These are phyloP conservation scores for Rutstroemia sp. DNA, from an alignment of 2,329 filamentous ascomycete genomes.

Conservation along the genomic window DNA sequence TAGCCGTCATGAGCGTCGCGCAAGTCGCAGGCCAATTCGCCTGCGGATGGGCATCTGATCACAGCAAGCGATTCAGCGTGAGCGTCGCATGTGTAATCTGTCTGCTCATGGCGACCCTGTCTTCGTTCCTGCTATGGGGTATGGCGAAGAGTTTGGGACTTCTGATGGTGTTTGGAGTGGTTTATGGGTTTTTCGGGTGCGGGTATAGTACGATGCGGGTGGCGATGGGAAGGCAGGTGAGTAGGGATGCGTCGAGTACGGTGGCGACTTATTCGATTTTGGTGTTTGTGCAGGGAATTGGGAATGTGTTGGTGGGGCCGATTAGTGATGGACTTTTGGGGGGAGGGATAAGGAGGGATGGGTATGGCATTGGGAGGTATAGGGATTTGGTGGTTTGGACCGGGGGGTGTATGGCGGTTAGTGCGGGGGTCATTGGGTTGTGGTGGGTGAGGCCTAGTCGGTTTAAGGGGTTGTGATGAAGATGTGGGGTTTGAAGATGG, in stretches of 20 bases:
- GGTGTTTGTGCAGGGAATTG: conserved; percentile 27
- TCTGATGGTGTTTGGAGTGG: conserved; percentile 41
- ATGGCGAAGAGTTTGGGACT: conserved; percentile 37
- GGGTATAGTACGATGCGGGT: conserved; percentile 44
- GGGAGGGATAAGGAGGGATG: conserved; percentile 2
- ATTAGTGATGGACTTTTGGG: conserved; percentile 25
- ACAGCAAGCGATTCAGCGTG: conserved; percentile 32
- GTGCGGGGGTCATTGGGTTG: conserved; percentile 14
- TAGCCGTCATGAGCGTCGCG: conserved; percentile 42
- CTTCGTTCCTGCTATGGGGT: conserved; percentile 46
- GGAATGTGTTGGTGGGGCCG: conserved; percentile 28
- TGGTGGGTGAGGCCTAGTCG: conserved; percentile 12
- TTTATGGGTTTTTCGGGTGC: conserved; percentile 49
- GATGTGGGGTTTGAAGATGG: background rate
- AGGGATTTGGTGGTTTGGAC: conserved; percentile 19
- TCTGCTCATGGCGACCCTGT: conserved; percentile 37
- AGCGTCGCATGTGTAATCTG: conserved; percentile 35
- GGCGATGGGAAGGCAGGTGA: conserved; percentile 29
- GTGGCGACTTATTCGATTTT: conserved; percentile 27
- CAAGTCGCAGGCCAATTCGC: conserved; percentile 41
- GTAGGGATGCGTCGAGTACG: conserved; percentile 23
- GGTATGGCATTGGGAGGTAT: conserved; percentile 18
- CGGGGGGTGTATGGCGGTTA: conserved; percentile 17
- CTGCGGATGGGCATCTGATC: conserved; percentile 43
- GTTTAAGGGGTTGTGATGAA: background rate